Conservation (phyloP, 2,329 filamentous ascomycete genomes). For the Blumeriella jaapii region DNA sequence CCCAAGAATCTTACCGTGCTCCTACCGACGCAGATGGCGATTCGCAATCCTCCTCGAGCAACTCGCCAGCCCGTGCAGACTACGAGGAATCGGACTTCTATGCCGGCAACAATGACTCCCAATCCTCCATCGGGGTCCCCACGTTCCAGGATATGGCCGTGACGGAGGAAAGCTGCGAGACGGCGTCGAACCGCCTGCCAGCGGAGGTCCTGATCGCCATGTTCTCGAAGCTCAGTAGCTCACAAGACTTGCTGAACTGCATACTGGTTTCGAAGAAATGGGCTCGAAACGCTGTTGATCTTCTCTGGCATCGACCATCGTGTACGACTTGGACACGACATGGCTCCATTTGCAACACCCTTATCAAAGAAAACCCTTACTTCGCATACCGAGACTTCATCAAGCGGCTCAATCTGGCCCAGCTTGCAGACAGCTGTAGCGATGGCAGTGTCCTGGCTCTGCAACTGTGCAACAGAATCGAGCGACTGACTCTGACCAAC, state of each 20-base stretch:
- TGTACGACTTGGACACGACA: slow-evolving; percentile 82
- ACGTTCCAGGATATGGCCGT: slow-evolving; percentile 65
- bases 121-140: slow-evolving; percentile 78
- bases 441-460: slow-evolving; percentile 83
- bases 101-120: slow-evolving; percentile 77
- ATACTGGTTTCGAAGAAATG: slow-evolving; percentile 93
- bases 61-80: slow-evolving; percentile 63
- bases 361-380: slow-evolving; percentile 61
- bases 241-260: slow-evolving; percentile 70
- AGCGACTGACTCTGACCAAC: slow-evolving; percentile 84
- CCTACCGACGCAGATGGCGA: slow-evolving; percentile 24
- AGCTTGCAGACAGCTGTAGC: slow-evolving; percentile 62
- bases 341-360: slow-evolving; percentile 66
- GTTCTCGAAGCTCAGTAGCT: slow-evolving; percentile 69
- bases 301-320: slow-evolving; percentile 87
- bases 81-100: slow-evolving; percentile 94
- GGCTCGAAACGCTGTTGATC: slow-evolving; percentile 83
- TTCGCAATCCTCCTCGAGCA: slow-evolving; percentile 43
- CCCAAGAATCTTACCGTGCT: slow-evolving; percentile 19
- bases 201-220: slow-evolving; percentile 92
- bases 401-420: slow-evolving; percentile 81
- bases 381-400: slow-evolving; percentile 87
- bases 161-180: slow-evolving; percentile 54
- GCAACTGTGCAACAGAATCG: slow-evolving; percentile 75
- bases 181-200: slow-evolving; percentile 76